Base-by-base conservation (phyloP, 2,329 filamentous ascomycete species). In the Diaporthe citriasiana region DNA sequence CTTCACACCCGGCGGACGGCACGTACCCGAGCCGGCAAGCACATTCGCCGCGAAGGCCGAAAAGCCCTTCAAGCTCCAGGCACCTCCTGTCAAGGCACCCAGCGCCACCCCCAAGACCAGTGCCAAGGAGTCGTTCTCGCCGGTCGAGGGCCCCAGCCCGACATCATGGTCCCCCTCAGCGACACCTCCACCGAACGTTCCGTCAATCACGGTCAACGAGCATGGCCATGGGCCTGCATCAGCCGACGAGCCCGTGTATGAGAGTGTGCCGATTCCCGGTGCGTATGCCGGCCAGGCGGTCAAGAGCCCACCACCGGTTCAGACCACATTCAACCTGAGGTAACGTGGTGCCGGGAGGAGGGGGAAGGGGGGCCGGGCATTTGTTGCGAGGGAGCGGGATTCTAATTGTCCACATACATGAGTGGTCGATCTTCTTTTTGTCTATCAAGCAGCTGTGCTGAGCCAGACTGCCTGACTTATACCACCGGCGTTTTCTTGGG, bases 191-290 rank as follows among this genome's bases (percentile, higher is more conserved):
- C 79, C 73, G 82, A 82, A 47, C 74, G 78, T 71, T 12, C 81
- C 82, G 17, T 80, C 82, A 66, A 86, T 88, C 78, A 86, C 85
- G 70, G 79, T 88, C 74, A 89, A 92, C 77, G 87, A 92, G 66
- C 93, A 94, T 15, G 45, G 25, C 15, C 73, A 73, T 77, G 91
- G 92, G 25, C 89, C 89, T 15, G 89, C 91, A 35, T 93, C 93
- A 13, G 92, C 93, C 0, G 93, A 95, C 63, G 96, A 98, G 87
- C 91, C 93, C 78, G 91, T 92, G 65, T 98, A 98, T 82, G 95
- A 92, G 17, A 86, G 93, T 30, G 96, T 98, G 42, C 94, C 95
- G 0, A 98, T 98, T 74, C 96, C 96, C 0, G 94, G 93, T 8
- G 94, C 95, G 0, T 98, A 98, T 81, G 86, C 89, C 9, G 89